These are phyloP conservation scores for Fusarium sacchari DNA, from an alignment of 2,329 filamentous ascomycete species.

Conservation along the genomic window DNA sequence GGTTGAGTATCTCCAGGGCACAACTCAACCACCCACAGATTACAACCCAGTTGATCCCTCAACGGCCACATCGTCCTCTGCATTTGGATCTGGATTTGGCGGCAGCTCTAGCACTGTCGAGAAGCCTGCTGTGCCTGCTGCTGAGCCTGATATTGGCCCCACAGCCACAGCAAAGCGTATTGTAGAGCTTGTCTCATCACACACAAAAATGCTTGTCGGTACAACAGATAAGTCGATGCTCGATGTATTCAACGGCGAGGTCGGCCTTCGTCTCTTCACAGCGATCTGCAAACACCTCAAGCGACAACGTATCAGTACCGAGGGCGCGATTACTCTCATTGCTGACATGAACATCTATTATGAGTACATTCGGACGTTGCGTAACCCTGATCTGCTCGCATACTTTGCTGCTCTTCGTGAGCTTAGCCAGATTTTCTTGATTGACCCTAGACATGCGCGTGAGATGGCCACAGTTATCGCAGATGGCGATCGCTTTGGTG, in stretches of 20 bases:
- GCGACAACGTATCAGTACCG: conserved; percentile 89
- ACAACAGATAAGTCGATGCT: conserved; percentile 98
- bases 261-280: conserved; percentile 90
- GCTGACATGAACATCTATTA: conserved; percentile 97
- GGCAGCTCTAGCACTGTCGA: conserved; percentile 33
- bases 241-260: conserved; percentile 98
- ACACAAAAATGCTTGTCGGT: conserved; percentile 92
- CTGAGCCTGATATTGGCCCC: conserved; percentile 67
- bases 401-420: conserved; percentile 95
- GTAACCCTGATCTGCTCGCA: conserved; percentile 83
- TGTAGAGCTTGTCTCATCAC: conserved; percentile 84
- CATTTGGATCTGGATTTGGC: conserved; percentile 26
- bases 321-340: conserved; percentile 91
- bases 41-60: conserved; percentile 75
- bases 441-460: conserved; percentile 84
- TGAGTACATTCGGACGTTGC: conserved; percentile 81
- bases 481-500: conserved; percentile 87
- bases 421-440: conserved; percentile 93
- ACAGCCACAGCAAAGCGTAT: conserved; percentile 82
- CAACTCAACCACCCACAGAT: conserved; percentile 85
- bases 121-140: conserved; percentile 46
- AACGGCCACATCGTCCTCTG: conserved; percentile 25
- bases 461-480: conserved; percentile 96
- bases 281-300: conserved; percentile 97
- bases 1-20: conserved; percentile 93